phyloP scores from a whole-genome alignment of 805 yeast genomes.

The Sugiyamaella lignohabitans region DNA sequence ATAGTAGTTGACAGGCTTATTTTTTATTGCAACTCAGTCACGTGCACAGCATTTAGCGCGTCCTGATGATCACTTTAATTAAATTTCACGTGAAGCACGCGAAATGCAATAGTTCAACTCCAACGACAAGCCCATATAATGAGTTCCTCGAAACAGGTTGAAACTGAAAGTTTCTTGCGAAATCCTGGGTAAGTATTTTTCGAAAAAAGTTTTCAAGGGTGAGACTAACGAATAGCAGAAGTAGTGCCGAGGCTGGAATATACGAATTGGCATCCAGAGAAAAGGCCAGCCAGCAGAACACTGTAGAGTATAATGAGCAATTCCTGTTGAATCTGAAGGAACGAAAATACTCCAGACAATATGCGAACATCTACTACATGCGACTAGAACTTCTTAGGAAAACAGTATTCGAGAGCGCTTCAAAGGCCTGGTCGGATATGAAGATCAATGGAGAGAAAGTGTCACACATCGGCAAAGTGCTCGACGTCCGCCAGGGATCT shows the following conservation, averaged over 20 bases:
- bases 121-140: too few species aligned
- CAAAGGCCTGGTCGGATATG: conserved; percentile 52
- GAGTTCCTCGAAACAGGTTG: too few species aligned
- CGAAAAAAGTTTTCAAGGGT: not conserved
- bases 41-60: too few species aligned
- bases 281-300: not conserved
- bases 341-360: conserved; percentile 50
- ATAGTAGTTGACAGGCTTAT: too few species aligned
- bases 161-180: not conserved
- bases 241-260: not conserved
- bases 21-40: too few species aligned
- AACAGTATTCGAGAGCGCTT: conserved; percentile 41
- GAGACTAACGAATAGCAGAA: not conserved
- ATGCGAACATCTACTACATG: conserved; percentile 48
- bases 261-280: not conserved
- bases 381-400: conserved; percentile 46
- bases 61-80: too few species aligned
- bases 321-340: conserved; percentile 20
- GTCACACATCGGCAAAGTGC: conserved; percentile 41
- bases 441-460: conserved; percentile 37
- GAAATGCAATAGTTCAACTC: too few species aligned
- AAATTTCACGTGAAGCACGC: too few species aligned
- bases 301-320: conserved; percentile 7
- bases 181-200: not conserved
- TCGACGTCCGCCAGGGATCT: conserved; percentile 57